These are phyloP conservation scores for Xerocomellus chrysenteron DNA, from an alignment of 768 basidiomycete genomes.

Conservation along the genomic window DNA sequence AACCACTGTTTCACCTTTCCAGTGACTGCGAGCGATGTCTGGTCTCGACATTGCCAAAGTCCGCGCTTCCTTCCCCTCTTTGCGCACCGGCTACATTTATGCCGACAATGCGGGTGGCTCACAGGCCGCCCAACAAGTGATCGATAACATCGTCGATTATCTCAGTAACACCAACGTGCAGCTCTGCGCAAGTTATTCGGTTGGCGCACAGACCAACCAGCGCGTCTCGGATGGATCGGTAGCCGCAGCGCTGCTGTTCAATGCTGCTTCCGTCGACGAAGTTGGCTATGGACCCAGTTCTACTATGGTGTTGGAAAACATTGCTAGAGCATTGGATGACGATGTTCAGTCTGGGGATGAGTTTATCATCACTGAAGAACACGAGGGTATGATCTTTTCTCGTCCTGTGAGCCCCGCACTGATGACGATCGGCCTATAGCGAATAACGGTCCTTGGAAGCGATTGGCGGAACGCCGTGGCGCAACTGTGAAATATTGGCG, in stretches of 20 bases:
- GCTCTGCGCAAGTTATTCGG: conserved; percentile 66
- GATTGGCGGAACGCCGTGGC: conserved; percentile 57
- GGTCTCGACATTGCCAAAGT: conserved; percentile 48
- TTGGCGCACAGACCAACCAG: conserved; percentile 52
- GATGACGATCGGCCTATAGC: conserved; percentile 39
- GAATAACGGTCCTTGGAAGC: conserved; percentile 76
- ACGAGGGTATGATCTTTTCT: conserved; percentile 55
- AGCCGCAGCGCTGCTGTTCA: conserved; percentile 59
- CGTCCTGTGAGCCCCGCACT: neutral
- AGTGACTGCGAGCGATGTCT: conserved; percentile 6
- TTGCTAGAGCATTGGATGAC: conserved; percentile 58
- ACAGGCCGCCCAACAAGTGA: conserved; percentile 54
- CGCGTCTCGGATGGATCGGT: conserved; percentile 50
- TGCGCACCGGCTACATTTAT: conserved; percentile 59
- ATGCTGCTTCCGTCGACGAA: conserved; percentile 60
- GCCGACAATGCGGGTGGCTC: conserved; percentile 81
- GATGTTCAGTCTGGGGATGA: conserved; percentile 63
- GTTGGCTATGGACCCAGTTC: conserved; percentile 67
- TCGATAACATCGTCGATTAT: conserved; percentile 64
- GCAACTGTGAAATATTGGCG: conserved; percentile 61
- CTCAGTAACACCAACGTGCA: conserved; percentile 72
- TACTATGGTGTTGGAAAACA: conserved; percentile 67
- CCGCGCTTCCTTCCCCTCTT: conserved; percentile 62
- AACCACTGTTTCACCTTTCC: too few species aligned
- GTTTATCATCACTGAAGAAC: conserved; percentile 76